Percentiles rank a stretch among this genome's conserved stretches.
Evolutionary conservation across 768 basidiomycete species (phyloP).

Genomic region (Lepiota brunneoincarnata): DNA sequence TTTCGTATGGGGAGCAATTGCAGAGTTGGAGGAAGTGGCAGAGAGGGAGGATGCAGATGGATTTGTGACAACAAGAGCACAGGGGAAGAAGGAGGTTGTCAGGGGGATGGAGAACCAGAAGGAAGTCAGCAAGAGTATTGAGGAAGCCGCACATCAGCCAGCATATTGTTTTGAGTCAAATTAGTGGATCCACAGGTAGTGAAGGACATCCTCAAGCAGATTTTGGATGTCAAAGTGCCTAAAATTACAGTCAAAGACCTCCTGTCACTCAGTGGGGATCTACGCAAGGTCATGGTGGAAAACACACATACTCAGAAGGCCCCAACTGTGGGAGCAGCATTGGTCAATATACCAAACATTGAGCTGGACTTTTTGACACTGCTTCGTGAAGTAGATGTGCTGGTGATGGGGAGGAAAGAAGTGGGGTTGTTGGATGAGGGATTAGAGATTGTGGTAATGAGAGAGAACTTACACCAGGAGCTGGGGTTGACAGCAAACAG

Average conservation of each 20-base stretch:
- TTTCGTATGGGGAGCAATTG: constrained; percentile 5
- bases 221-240: constrained; percentile 11
- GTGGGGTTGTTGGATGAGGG: constrained; percentile 16
- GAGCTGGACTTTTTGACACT: constrained; percentile 6
- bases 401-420: constrained; percentile 6
- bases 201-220: background rate
- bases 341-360: background rate
- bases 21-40: background rate
- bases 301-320: too few relatives aligned
- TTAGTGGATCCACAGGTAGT: constrained; percentile 2
- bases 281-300: too few relatives aligned
- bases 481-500: constrained; percentile 14
- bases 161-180: constrained; percentile 16
- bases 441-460: constrained; percentile 23
- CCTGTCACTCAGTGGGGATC: too few relatives aligned
- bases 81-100: constrained; percentile 5
- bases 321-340: background rate
- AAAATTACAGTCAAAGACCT: constrained; percentile 14
- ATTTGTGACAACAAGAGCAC: constrained; percentile 1
- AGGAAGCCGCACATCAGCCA: background rate
- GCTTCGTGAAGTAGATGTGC: constrained; percentile 13
- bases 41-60: constrained; percentile 5
- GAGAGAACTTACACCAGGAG: constrained; percentile 15
- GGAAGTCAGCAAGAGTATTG: too few relatives aligned
- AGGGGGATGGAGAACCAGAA: too few relatives aligned